A percentile compares a stretch with the other conserved stretches of the same genome.
Conservation (phyloP, 306 rosid genomes). For the Bauhinia variegata region DNA sequence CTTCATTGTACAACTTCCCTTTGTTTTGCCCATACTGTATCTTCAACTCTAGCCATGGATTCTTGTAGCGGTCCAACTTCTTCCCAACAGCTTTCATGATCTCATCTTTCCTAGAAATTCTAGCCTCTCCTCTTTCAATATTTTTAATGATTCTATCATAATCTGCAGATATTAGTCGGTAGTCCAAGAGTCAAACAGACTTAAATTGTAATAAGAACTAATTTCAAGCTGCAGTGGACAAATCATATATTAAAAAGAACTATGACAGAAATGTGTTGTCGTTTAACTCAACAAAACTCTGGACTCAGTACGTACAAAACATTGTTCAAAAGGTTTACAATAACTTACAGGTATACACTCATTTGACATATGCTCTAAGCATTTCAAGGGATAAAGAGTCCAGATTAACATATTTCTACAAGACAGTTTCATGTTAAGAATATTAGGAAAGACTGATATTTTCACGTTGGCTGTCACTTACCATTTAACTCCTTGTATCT, state of each 20-base stretch:
- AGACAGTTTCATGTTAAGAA: too few species aligned
- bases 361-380: not conserved
- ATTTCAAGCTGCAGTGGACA: too few species aligned
- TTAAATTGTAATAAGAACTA: too few species aligned
- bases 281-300: conserved; percentile 12
- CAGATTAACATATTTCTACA: not conserved
- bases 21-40: conserved; percentile 97
- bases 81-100: conserved; percentile 98
- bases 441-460: not conserved
- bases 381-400: not conserved
- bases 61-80: conserved; percentile 96
- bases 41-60: conserved; percentile 98
- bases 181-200: conserved; percentile 15
- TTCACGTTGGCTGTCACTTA: conserved; percentile 41
- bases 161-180: conserved; percentile 51
- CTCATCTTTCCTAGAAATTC: conserved; percentile 96
- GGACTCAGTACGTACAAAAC: not conserved
- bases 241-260: conserved; percentile 6
- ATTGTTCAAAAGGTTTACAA: not conserved
- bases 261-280: not conserved
- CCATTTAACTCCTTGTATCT: conserved; percentile 96
- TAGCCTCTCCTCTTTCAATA: conserved; percentile 98
- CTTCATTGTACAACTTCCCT: conserved; percentile 96
- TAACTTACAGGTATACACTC: conserved; percentile 5
- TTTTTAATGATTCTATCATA: conserved; percentile 94